Evolutionary conservation across 2,329 filamentous ascomycete genomes (phyloP).

Genomic region (Paracoccidioides lutzii): DNA sequence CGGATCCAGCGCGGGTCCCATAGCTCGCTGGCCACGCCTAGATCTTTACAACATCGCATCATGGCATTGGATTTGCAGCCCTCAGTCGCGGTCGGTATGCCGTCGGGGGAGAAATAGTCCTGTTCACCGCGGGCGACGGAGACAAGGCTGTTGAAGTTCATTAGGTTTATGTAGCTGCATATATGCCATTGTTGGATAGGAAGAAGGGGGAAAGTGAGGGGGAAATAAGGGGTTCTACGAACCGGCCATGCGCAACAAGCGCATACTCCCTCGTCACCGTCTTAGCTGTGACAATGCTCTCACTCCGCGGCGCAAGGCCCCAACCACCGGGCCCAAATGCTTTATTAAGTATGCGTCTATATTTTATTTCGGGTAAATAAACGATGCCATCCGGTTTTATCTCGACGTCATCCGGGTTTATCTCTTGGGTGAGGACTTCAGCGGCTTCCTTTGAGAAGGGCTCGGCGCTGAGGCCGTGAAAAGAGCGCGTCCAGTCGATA

Average conservation of each 20-base stretch:
- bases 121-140: constrained; percentile 90
- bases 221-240: constrained; percentile 11
- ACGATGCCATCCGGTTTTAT: constrained; percentile 96
- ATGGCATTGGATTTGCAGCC: constrained; percentile 96
- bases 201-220: not conserved
- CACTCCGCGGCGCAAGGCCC: constrained; percentile 80
- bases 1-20: constrained; percentile 93
- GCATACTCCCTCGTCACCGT: constrained; percentile 84
- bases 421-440: constrained; percentile 52
- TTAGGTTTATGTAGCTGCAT: not conserved
- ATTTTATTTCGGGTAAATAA: constrained; percentile 97
- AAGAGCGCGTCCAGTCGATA: constrained; percentile 74
- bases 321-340: constrained; percentile 93
- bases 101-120: constrained; percentile 79
- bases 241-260: constrained; percentile 78
- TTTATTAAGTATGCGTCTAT: constrained; percentile 73
- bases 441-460: constrained; percentile 60
- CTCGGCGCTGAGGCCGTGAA: constrained; percentile 59
- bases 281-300: constrained; percentile 71
- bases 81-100: constrained; percentile 86
- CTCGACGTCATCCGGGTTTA: constrained; percentile 68
- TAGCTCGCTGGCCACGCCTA: constrained; percentile 85
- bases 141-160: constrained; percentile 53
- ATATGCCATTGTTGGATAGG: not conserved
- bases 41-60: constrained; percentile 96